Conservation (phyloP, 768 basidiomycete species). For the Postia placenta region DNA sequence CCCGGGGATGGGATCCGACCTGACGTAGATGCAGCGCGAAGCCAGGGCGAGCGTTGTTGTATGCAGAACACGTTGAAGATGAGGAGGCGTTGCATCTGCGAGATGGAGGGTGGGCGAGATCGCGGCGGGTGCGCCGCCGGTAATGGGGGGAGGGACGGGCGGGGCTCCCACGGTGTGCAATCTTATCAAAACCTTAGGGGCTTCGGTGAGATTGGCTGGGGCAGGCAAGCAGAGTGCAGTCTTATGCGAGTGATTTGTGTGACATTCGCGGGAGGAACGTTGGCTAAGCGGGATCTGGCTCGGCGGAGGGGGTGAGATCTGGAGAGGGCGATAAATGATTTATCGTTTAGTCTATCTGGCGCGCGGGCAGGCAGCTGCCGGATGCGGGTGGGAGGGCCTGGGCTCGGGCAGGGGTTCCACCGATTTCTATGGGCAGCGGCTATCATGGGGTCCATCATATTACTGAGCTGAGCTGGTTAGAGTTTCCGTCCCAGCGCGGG, state of each 20-base stretch:
- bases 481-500: too few species aligned
- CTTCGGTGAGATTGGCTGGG: slow-evolving; percentile 10
- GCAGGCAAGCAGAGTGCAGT: too few species aligned
- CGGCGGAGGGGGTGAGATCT: not conserved
- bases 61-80: too few species aligned
- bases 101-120: too few species aligned
- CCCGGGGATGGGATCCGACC: not conserved
- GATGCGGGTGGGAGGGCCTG: not conserved
- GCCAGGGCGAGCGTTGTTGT: too few species aligned
- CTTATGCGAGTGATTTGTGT: slow-evolving; percentile 12
- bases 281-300: not conserved
- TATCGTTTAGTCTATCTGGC: slow-evolving; percentile 2
- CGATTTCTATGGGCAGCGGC: slow-evolving; percentile 10
- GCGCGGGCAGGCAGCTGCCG: not conserved
- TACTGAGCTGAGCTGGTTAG: slow-evolving; percentile 10
- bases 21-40: too few species aligned
- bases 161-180: slow-evolving; percentile 10
- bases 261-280: slow-evolving; percentile 17
- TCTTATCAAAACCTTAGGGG: slow-evolving; percentile 12
- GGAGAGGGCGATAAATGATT: not conserved
- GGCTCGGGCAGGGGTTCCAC: not conserved
- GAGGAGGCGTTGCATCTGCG: too few species aligned
- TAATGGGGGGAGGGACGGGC: not conserved
- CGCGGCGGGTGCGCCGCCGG: slow-evolving; percentile 3
- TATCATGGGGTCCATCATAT: slow-evolving; percentile 15